A percentile compares a stretch with the other conserved stretches of the same genome.
phyloP scores from a whole-genome alignment of 2,329 filamentous ascomycete genomes.

The Cercospora sp. region DNA sequence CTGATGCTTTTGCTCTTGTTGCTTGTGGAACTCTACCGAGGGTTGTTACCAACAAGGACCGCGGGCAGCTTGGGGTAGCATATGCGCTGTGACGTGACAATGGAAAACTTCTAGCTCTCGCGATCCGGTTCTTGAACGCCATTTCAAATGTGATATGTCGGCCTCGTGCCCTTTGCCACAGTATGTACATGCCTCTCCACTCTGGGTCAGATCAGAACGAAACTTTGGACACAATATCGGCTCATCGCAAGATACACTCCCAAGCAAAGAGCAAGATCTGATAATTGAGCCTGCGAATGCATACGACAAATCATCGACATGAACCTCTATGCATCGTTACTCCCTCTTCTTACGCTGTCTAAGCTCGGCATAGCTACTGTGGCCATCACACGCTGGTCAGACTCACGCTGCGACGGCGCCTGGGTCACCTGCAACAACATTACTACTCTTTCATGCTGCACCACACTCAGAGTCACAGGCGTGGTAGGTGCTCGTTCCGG shows the following conservation, averaged over 20 bases:
- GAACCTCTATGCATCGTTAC: background rate
- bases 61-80: background rate
- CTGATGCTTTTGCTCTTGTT: background rate
- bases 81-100: background rate
- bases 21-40: background rate
- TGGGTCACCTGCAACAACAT: background rate
- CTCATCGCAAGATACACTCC: too few species aligned
- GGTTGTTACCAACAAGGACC: background rate
- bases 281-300: background rate
- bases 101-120: background rate
- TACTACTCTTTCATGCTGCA: background rate
- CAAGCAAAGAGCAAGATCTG: background rate
- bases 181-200: too few species aligned
- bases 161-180: too few species aligned
- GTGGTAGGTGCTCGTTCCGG: background rate
- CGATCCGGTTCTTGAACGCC: background rate
- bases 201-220: too few species aligned
- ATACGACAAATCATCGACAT: background rate
- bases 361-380: background rate
- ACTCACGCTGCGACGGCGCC: background rate
- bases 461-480: background rate
- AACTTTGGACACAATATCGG: too few species aligned
- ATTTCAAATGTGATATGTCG: background rate
- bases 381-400: background rate
- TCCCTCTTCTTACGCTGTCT: background rate